phyloP scores from a whole-genome alignment of 2,329 filamentous ascomycete species.

The Fusarium illudens region DNA sequence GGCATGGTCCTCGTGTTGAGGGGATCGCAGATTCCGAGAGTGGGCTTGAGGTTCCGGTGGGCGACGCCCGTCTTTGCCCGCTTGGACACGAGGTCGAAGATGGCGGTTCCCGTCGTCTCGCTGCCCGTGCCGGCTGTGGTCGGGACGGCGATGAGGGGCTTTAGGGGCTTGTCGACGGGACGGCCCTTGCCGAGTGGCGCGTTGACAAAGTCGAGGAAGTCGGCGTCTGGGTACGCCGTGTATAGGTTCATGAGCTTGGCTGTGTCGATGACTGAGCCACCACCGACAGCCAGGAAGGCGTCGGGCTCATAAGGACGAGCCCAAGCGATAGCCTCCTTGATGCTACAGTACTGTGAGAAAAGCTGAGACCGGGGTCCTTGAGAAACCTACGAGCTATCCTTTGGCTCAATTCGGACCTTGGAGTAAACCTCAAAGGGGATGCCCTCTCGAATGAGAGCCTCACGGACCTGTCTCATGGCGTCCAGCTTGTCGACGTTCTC shows the following conservation, averaged over 20 bases:
- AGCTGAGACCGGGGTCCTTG: not conserved
- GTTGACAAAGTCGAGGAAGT: constrained; percentile 98
- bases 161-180: constrained; percentile 75
- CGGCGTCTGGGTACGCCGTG: constrained; percentile 86
- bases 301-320: constrained; percentile 83
- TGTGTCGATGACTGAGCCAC: constrained; percentile 94
- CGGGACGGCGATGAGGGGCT: constrained; percentile 82
- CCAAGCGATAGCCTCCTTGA: constrained; percentile 90
- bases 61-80: constrained; percentile 96
- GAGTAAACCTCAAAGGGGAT: constrained; percentile 84
- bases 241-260: constrained; percentile 99
- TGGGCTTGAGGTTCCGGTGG: constrained; percentile 94
- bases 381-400: constrained; percentile 81
- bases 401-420: constrained; percentile 85
- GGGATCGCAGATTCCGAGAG: constrained; percentile 84
- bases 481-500: constrained; percentile 80
- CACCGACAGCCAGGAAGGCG: constrained; percentile 89
- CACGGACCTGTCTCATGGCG: constrained; percentile 88
- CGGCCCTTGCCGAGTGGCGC: constrained; percentile 87
- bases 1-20: constrained; percentile 98
- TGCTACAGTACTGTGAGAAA: constrained; percentile 55
- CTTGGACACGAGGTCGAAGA: constrained; percentile 92
- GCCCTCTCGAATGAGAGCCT: constrained; percentile 80
- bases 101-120: constrained; percentile 96
- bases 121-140: constrained; percentile 88